Percentiles rank a stretch among this genome's conserved stretches.
Conservation (phyloP, 768 basidiomycete genomes). For the Suillus ampliporus region DNA sequence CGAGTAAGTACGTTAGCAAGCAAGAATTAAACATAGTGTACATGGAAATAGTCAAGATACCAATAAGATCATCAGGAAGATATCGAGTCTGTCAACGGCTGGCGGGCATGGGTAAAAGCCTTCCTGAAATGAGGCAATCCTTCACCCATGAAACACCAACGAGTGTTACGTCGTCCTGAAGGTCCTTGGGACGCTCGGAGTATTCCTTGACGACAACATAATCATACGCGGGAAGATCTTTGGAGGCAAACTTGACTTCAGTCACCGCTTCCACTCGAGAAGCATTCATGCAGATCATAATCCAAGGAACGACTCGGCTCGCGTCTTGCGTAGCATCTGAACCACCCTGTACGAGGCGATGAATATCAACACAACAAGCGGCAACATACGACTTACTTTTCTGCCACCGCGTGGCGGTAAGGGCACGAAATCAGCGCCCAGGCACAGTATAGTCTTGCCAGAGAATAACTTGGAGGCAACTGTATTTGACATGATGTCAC, state of each 20-base stretch:
- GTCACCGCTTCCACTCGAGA: slow-evolving; percentile 66
- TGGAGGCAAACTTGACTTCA: slow-evolving; percentile 47
- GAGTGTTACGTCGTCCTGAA: slow-evolving; percentile 37
- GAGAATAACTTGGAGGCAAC: slow-evolving; percentile 64
- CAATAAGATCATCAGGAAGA: not conserved
- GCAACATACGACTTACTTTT: slow-evolving; percentile 22
- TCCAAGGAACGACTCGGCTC: slow-evolving; percentile 58
- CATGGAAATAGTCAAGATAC: slow-evolving; percentile 12
- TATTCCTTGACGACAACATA: slow-evolving; percentile 67
- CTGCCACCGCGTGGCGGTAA: slow-evolving; percentile 33
- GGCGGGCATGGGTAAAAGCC: slow-evolving; percentile 43
- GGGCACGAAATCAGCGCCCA: slow-evolving; percentile 63
- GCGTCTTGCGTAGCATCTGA: slow-evolving; percentile 40
- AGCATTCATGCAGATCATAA: slow-evolving; percentile 83
- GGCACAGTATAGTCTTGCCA: slow-evolving; percentile 60
- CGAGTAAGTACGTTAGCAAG: slow-evolving; percentile 13
- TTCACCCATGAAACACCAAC: slow-evolving; percentile 78
- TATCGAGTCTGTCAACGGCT: not conserved
- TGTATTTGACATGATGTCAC: slow-evolving; percentile 61
- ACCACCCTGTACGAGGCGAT: slow-evolving; percentile 22
- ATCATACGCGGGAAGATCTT: slow-evolving; percentile 50
- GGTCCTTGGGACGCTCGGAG: slow-evolving; percentile 35
- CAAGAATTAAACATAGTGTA: slow-evolving; percentile 2
- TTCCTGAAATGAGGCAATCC: slow-evolving; percentile 71
- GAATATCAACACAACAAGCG: slow-evolving; percentile 2